A percentile compares a stretch with the other conserved stretches of the same genome.
Evolutionary conservation across 495 filamentous ascomycete species (phyloP).

Genomic region (Podospora didyma): DNA sequence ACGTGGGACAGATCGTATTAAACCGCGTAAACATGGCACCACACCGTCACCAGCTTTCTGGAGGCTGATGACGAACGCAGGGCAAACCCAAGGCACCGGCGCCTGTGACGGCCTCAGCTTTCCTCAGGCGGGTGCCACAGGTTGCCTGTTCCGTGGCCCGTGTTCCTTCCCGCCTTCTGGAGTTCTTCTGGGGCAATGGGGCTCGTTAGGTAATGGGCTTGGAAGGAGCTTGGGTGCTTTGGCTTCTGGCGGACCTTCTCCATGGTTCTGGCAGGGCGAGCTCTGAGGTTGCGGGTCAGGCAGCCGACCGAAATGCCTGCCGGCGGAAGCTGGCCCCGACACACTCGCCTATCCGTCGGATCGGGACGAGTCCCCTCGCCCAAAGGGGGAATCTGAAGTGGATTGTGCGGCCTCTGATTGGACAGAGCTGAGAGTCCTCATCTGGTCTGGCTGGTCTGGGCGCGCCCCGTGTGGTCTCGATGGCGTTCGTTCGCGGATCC

Average conservation of each 20-base stretch:
- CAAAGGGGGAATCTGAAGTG: not conserved
- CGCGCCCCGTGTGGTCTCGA: not conserved
- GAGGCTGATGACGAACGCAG: too few relatives aligned
- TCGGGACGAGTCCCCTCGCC: not conserved
- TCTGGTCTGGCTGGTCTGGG: not conserved
- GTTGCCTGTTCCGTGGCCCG: too few relatives aligned
- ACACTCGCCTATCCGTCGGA: not conserved
- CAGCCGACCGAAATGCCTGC: slow-evolving; percentile 1
- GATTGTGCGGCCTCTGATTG: not conserved
- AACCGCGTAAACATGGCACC: not conserved
- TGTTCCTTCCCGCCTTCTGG: too few relatives aligned
- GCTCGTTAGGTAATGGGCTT: not conserved
- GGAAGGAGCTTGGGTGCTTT: not conserved
- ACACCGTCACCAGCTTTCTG: too few relatives aligned
- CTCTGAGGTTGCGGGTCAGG: not conserved
- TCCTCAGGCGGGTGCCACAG: too few relatives aligned
- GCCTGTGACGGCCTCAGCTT: too few relatives aligned
- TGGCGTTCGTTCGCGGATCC: not conserved
- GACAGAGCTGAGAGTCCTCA: not conserved
- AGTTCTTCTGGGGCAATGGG: too few relatives aligned
- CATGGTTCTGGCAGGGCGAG: not conserved
- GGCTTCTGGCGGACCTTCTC: not conserved
- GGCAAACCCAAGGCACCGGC: too few relatives aligned
- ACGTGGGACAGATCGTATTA: not conserved
- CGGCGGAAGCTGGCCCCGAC: not conserved